These are phyloP conservation scores for Verticillium nubilum DNA, from an alignment of 2,329 filamentous ascomycete species.

Conservation along the genomic window DNA sequence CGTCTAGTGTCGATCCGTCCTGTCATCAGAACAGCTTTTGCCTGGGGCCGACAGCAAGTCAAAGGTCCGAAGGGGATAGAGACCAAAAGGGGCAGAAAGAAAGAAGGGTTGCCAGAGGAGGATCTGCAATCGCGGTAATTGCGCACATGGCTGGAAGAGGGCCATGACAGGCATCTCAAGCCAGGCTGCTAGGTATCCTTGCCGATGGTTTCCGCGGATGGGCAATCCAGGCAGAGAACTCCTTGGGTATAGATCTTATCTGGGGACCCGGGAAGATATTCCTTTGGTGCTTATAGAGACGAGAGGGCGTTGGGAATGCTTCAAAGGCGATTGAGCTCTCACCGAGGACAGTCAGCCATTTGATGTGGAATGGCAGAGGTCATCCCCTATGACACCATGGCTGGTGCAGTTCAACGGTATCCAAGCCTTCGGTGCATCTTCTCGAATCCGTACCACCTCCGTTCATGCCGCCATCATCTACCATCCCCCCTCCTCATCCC, in stretches of 20 bases:
- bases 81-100: neutral
- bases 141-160: neutral
- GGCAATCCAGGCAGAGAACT: too few relatives aligned
- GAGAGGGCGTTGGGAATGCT: too few relatives aligned
- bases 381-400: too few relatives aligned
- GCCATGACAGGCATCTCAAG: neutral
- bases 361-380: too few relatives aligned
- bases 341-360: too few relatives aligned
- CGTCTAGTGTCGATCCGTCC: neutral
- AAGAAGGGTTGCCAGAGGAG: neutral
- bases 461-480: neutral
- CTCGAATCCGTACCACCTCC: neutral
- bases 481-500: neutral
- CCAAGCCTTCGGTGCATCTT: neutral
- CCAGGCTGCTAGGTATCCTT: neutral
- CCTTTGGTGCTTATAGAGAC: too few relatives aligned
- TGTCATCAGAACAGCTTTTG: neutral
- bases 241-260: too few relatives aligned
- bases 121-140: neutral
- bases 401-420: neutral
- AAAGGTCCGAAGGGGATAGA: neutral
- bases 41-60: neutral
- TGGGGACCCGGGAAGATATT: too few relatives aligned
- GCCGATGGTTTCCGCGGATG: neutral
- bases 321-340: too few relatives aligned